A percentile compares a stretch with the other conserved stretches of the same genome.
phyloP scores from a whole-genome alignment of 306 rosid genomes.

The Malus orientalis region DNA sequence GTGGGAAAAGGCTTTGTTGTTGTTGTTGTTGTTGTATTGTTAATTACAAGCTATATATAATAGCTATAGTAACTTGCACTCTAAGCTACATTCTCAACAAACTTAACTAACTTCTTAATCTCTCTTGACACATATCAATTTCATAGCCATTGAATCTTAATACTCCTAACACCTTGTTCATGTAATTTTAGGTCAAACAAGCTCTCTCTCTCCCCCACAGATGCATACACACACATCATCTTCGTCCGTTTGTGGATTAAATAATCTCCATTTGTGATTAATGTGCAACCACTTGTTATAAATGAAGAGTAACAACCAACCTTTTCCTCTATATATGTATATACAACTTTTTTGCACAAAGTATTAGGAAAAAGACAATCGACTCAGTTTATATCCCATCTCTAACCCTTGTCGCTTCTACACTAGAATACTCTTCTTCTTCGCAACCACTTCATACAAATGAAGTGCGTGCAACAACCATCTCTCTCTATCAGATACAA shows the following conservation, averaged over 20 bases:
- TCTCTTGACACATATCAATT: too few species aligned
- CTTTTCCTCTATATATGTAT: not conserved
- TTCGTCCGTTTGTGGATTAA: constrained; percentile 15
- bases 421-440: constrained; percentile 12
- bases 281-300: constrained; percentile 25
- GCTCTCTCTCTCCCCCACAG: too few species aligned
- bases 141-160: too few species aligned
- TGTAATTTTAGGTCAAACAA: too few species aligned
- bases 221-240: not conserved
- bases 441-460: constrained; percentile 26
- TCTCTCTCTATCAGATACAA: not conserved
- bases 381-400: constrained; percentile 4
- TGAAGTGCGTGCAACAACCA: constrained; percentile 6
- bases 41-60: too few species aligned
- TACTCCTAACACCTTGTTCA: too few species aligned
- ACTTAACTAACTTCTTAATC: too few species aligned
- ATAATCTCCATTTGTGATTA: constrained; percentile 5
- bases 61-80: too few species aligned
- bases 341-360: constrained; percentile 11
- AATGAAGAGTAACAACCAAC: constrained; percentile 28
- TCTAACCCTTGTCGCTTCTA: not conserved
- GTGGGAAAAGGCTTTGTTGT: too few species aligned
- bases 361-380: constrained; percentile 14
- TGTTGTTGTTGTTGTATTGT: too few species aligned
- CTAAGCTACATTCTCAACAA: too few species aligned